Evolutionary conservation across 805 yeast species (phyloP).

Genomic region (Diddensiella caesifluorescens): DNA sequence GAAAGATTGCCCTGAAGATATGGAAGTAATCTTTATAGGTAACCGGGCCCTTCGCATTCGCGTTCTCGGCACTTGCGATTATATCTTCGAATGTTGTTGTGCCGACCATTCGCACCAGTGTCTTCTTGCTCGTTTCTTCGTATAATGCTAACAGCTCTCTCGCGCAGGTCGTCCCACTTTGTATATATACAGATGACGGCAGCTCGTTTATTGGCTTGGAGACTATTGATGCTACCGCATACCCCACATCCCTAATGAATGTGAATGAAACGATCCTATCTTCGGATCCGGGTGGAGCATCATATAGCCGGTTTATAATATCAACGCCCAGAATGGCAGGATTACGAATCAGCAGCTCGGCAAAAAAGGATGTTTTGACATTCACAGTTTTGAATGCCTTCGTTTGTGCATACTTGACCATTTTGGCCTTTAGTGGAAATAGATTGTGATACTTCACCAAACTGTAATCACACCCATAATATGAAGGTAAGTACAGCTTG

Average conservation of each 20-base stretch:
- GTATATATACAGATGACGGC: constrained; percentile 2
- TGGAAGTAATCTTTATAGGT: background rate
- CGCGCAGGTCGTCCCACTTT: constrained; percentile 4
- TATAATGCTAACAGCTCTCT: constrained; percentile 3
- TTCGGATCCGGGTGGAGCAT: constrained; percentile 2
- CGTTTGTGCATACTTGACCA: background rate
- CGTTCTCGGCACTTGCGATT: background rate
- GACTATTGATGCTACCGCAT: constrained; percentile 1
- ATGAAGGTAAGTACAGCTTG: constrained; percentile 52
- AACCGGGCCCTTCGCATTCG: background rate
- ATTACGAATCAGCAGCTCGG: constrained; percentile 4
- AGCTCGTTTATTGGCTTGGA: constrained; percentile 4
- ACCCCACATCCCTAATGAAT: constrained; percentile 6
- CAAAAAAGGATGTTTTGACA: constrained; percentile 1
- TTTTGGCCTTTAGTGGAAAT: constrained; percentile 1
- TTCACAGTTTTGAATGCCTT: constrained; percentile 2
- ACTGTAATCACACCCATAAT: constrained; percentile 44
- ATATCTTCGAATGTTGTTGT: background rate
- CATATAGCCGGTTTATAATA: constrained; percentile 1
- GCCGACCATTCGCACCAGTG: background rate
- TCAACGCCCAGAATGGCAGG: constrained; percentile 5
- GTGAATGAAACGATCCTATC: constrained; percentile 5
- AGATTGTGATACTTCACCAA: constrained; percentile 1
- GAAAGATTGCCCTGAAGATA: background rate
- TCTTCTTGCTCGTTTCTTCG: constrained; percentile 1